These are phyloP conservation scores for Lyophyllum shimeji DNA, from an alignment of 768 basidiomycete species.

Conservation along the genomic window DNA sequence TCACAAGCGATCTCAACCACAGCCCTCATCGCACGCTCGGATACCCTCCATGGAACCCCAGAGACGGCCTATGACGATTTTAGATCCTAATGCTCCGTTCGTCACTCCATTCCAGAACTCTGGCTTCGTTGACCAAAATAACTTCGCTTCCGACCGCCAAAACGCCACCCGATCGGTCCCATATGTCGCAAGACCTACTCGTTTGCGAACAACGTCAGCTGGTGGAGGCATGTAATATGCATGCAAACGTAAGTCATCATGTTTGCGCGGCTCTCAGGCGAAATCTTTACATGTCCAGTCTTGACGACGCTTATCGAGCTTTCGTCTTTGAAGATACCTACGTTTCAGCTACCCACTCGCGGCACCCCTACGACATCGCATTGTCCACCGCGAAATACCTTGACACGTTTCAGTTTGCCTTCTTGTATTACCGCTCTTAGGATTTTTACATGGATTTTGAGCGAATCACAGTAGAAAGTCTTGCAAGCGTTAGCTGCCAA, in stretches of 20 bases:
- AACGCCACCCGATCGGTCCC: conserved; percentile 3
- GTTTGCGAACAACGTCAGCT: conserved; percentile 24
- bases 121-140: background rate
- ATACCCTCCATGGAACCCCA: background rate
- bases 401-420: background rate
- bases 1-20: background rate
- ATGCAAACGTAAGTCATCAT: background rate
- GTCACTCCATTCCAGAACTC: background rate
- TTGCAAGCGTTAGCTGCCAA: background rate
- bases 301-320: background rate
- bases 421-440: background rate
- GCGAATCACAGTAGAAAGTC: no score
- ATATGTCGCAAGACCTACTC: conserved; percentile 12
- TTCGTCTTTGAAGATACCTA: background rate
- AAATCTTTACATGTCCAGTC: no score
- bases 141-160: background rate
- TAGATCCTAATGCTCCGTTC: background rate
- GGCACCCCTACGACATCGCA: background rate
- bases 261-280: background rate
- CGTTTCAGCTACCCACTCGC: background rate
- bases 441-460: no score
- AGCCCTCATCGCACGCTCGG: background rate
- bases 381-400: background rate
- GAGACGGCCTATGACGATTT: background rate
- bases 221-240: conserved; percentile 22